Conservation (phyloP, 371 early-diverging fungal species). For the Capillidium heterosporum region DNA sequence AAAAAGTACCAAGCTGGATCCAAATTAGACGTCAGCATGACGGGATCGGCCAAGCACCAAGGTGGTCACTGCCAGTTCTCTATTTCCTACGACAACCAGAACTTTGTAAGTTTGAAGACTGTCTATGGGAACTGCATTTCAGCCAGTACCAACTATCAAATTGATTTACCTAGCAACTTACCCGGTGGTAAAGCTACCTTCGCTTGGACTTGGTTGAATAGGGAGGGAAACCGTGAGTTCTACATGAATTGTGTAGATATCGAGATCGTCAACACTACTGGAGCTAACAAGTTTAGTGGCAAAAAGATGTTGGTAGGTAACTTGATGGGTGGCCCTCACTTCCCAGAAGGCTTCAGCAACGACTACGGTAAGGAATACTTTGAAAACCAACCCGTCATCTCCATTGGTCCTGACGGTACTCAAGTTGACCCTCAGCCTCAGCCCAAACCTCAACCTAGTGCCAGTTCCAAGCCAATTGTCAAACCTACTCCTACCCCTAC, state of each 20-base stretch:
- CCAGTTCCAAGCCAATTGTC: too few species aligned
- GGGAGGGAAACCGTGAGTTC: constrained; percentile 32
- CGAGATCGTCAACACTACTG: constrained; percentile 18
- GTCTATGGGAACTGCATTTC: constrained; percentile 7
- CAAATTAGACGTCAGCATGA: constrained; percentile 11
- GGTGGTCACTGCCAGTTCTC: constrained; percentile 54
- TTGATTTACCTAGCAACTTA: constrained; percentile 28
- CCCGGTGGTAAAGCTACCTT: constrained; percentile 21
- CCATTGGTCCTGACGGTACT: too few species aligned
- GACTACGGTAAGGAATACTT: too few species aligned
- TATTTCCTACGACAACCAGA: constrained; percentile 35
- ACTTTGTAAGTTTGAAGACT: constrained; percentile 30
- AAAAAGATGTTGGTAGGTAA: too few species aligned
- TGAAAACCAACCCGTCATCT: too few species aligned
- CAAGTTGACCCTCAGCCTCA: too few species aligned
- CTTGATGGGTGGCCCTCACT: too few species aligned
- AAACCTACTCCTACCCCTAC: too few species aligned
- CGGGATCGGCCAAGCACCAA: constrained; percentile 12
- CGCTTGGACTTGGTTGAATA: constrained; percentile 49
- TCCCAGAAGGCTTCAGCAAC: too few species aligned
- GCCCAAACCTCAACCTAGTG: too few species aligned
- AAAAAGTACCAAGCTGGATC: constrained; percentile 14
- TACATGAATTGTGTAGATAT: constrained; percentile 56
- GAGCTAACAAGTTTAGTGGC: too few species aligned
- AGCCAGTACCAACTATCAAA: constrained; percentile 13